These are phyloP conservation scores for Haplosporangium sp. DNA, from an alignment of 371 early-diverging fungal genomes.

Conservation along the genomic window DNA sequence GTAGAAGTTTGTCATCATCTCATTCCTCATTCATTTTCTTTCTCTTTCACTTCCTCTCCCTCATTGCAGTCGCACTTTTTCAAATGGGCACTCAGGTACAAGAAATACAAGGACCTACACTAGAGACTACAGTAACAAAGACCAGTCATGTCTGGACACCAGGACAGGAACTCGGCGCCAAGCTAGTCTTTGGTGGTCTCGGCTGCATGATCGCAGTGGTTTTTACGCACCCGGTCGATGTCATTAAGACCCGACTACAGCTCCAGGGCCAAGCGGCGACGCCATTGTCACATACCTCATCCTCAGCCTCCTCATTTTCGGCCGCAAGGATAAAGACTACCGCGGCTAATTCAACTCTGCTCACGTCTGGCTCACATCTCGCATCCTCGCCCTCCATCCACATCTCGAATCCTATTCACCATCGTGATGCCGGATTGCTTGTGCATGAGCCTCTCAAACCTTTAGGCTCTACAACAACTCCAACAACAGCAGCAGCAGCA, in stretches of 20 bases:
- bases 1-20: too few species aligned
- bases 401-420: slow-evolving; percentile 10
- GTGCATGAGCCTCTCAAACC: slow-evolving; percentile 17
- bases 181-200: slow-evolving; percentile 58
- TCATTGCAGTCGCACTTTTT: too few species aligned
- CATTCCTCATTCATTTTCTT: too few species aligned
- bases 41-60: too few species aligned
- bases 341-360: slow-evolving; percentile 4
- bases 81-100: too few species aligned
- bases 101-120: too few species aligned
- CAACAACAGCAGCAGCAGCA: slow-evolving; percentile 3
- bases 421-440: slow-evolving; percentile 21
- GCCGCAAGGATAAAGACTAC: slow-evolving; percentile 1
- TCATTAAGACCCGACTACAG: slow-evolving; percentile 63
- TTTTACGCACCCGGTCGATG: slow-evolving; percentile 63
- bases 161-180: slow-evolving; percentile 39
- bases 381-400: slow-evolving; percentile 15
- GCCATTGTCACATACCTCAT: slow-evolving; percentile 1
- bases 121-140: not conserved
- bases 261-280: slow-evolving; percentile 54
- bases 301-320: slow-evolving; percentile 6
- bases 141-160: slow-evolving; percentile 31
- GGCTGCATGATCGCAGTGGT: slow-evolving; percentile 58
- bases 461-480: not conserved
- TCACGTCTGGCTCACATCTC: slow-evolving; percentile 17